These are phyloP conservation scores for Barnettozyma hawaiiensis DNA, from an alignment of 1,139 yeast genomes.

Conservation along the genomic window DNA sequence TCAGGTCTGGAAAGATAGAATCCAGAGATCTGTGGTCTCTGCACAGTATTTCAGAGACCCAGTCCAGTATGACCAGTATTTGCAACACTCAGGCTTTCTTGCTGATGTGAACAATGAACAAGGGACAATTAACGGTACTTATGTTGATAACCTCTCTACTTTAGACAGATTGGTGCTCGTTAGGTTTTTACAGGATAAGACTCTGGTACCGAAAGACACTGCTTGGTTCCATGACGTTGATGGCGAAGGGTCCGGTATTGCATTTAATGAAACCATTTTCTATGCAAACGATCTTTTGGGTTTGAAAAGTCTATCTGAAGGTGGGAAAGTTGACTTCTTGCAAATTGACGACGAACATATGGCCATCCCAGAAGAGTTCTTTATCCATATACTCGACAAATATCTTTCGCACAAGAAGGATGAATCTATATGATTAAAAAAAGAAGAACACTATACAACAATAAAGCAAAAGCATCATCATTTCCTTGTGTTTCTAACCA, in stretches of 20 bases:
- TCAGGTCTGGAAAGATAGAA: conserved; percentile 55
- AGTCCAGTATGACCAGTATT: conserved; percentile 40
- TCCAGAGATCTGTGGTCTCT: conserved; percentile 57
- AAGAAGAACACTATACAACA: neutral
- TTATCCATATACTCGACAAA: conserved; percentile 35
- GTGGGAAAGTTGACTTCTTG: conserved; percentile 42
- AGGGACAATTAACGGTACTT: conserved; percentile 30
- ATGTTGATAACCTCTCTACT: conserved; percentile 37
- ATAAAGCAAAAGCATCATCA: too few species aligned
- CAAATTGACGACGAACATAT: conserved; percentile 61
- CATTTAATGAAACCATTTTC: conserved; percentile 44
- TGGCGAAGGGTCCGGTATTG: conserved; percentile 36
- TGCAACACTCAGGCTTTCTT: conserved; percentile 47
- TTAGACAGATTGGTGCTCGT: conserved; percentile 55
- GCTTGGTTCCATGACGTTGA: conserved; percentile 62
- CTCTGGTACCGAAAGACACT: conserved; percentile 67
- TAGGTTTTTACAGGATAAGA: conserved; percentile 54
- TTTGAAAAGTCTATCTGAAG: conserved; percentile 40
- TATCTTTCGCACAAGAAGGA: conserved; percentile 27
- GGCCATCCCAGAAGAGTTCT: conserved; percentile 48
- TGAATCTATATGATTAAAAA: too few species aligned
- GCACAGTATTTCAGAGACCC: conserved; percentile 69
- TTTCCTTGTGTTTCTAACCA: too few species aligned
- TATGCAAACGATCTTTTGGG: conserved; percentile 58
- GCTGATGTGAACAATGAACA: conserved; percentile 67